A percentile compares a stretch with the other conserved stretches of the same genome.
phyloP scores from a whole-genome alignment of 257 asterid genomes.

The Cinchona pubescens region DNA sequence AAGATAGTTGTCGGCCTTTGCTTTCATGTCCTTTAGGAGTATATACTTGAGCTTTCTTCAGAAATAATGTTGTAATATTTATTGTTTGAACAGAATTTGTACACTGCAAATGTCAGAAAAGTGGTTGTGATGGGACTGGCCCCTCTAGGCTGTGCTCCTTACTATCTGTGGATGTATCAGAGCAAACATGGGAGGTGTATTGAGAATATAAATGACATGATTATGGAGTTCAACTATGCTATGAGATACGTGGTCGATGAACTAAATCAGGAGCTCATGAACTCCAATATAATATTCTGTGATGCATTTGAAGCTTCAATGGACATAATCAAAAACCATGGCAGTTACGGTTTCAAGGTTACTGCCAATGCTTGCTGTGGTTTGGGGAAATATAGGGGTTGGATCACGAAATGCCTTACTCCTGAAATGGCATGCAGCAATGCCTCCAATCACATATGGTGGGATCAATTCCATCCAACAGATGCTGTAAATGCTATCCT shows the following conservation, averaged over 20 bases:
- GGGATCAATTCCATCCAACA: constrained; percentile 98
- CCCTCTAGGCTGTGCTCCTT: constrained; percentile 91
- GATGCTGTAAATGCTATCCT: constrained; percentile 69
- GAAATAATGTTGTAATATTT: constrained; percentile 2
- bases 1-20: neutral
- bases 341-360: constrained; percentile 63
- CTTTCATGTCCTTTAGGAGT: neutral
- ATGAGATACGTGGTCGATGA: constrained; percentile 73
- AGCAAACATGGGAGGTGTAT: constrained; percentile 61
- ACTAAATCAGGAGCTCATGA: constrained; percentile 57
- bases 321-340: constrained; percentile 71
- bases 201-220: constrained; percentile 65
- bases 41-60: neutral
- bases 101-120: constrained; percentile 69
- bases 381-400: constrained; percentile 64
- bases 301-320: constrained; percentile 86
- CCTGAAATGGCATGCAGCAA: constrained; percentile 80
- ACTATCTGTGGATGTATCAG: constrained; percentile 59
- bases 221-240: constrained; percentile 68
- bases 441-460: constrained; percentile 76
- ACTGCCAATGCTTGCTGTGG: constrained; percentile 92
- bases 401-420: constrained; percentile 67
- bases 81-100: constrained; percentile 64
- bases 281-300: constrained; percentile 65
- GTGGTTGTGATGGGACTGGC: constrained; percentile 91